Evolutionary conservation across 768 basidiomycete genomes (phyloP).

Genomic region (Boletellus ananas): DNA sequence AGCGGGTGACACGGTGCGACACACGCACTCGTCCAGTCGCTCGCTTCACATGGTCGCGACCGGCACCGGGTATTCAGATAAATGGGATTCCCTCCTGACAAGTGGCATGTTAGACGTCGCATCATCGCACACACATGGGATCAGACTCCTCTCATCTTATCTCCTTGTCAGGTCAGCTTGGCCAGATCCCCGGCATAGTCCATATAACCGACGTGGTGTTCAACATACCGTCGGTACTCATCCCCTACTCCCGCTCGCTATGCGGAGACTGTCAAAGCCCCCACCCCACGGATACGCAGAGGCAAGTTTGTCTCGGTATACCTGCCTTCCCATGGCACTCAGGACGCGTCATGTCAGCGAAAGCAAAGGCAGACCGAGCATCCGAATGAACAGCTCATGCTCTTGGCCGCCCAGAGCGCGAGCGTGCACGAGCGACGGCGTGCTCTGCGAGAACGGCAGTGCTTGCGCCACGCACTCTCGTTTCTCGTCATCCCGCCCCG

Average conservation of each 20-base stretch:
- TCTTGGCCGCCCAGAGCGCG: conserved; percentile 16
- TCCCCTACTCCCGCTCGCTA: not conserved
- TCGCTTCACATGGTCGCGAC: not conserved
- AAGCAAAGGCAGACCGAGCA: not conserved
- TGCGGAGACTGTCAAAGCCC: conserved; percentile 1
- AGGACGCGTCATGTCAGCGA: not conserved
- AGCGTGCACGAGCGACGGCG: conserved; percentile 19
- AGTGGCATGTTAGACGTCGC: not conserved
- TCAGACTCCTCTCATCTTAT: not conserved
- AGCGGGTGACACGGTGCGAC: not conserved
- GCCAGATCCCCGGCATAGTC: not conserved
- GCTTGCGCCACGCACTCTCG: not conserved
- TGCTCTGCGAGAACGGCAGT: conserved; percentile 9
- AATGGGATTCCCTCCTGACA: not conserved
- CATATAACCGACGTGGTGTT: not conserved
- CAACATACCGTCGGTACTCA: not conserved
- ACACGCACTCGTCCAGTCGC: not conserved
- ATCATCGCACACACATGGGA: not conserved
- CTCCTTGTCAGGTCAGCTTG: not conserved
- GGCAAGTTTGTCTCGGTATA: conserved; percentile 4
- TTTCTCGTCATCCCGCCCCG: conserved; percentile 5
- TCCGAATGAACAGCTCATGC: conserved; percentile 10
- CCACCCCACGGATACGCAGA: not conserved
- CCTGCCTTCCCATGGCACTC: not conserved
- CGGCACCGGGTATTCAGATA: not conserved